Conservation (phyloP, 108 stramenopile genomes). For the Pseudonitzschia delicatissima region DNA sequence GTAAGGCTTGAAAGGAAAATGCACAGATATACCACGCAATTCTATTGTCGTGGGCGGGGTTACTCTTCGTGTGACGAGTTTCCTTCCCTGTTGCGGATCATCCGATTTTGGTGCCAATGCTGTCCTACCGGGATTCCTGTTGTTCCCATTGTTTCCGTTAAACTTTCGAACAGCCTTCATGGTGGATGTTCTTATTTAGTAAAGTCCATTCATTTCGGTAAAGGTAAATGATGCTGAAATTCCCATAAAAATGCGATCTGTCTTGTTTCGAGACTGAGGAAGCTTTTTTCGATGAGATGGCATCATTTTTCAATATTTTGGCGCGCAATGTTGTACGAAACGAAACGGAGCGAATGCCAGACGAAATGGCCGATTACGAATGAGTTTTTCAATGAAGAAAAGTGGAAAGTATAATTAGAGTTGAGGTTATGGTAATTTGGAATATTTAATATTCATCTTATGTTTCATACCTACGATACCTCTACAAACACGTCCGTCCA, state of each 20-base stretch:
- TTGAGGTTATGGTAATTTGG: too few species aligned
- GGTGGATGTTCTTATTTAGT: background rate
- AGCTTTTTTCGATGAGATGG: too few species aligned
- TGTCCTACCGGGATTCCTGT: background rate
- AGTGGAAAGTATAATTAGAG: too few species aligned
- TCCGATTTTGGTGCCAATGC: slow-evolving; percentile 12
- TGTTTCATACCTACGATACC: too few species aligned
- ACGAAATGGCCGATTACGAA: too few species aligned
- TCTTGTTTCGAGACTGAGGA: too few species aligned
- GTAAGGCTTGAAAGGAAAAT: slow-evolving; percentile 97
- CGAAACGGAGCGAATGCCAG: too few species aligned
- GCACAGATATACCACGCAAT: slow-evolving; percentile 71
- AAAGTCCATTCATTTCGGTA: background rate
- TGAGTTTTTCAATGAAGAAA: too few species aligned
- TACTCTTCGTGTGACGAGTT: background rate
- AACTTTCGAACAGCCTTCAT: slow-evolving; percentile 7
- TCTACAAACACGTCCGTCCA: background rate
- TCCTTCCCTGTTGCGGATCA: background rate
- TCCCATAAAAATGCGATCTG: too few species aligned
- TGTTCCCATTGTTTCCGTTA: background rate
- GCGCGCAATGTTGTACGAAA: too few species aligned
- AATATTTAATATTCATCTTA: too few species aligned
- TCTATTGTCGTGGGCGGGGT: slow-evolving; percentile 62
- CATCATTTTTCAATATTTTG: too few species aligned
- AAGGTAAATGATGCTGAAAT: background rate